Percentiles rank a stretch among this genome's conserved stretches.
phyloP scores from a whole-genome alignment of 805 yeast genomes.

The Candida nanaspora region DNA sequence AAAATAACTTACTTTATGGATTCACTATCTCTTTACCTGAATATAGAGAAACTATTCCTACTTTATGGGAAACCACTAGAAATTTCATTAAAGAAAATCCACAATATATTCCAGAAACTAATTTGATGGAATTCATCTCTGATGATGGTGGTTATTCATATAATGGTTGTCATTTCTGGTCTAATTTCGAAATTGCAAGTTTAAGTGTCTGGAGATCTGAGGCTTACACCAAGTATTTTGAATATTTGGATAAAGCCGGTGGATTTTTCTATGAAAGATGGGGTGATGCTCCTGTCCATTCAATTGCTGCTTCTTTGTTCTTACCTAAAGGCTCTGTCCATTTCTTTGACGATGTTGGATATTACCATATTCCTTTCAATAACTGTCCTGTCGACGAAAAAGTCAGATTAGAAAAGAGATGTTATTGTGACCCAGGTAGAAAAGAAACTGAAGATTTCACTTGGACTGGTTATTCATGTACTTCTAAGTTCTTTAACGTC shows the following conservation, averaged over 20 bases:
- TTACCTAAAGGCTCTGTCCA: slow-evolving; percentile 64
- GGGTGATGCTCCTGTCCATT: slow-evolving; percentile 94
- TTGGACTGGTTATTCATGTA: slow-evolving; percentile 69
- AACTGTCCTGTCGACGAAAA: slow-evolving; percentile 69
- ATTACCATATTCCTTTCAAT: slow-evolving; percentile 74
- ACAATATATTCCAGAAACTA: slow-evolving; percentile 49
- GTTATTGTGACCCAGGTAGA: slow-evolving; percentile 57
- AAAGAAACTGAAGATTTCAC: slow-evolving; percentile 55
- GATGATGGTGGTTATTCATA: slow-evolving; percentile 64
- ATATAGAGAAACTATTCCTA: slow-evolving; percentile 61
- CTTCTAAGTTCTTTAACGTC: slow-evolving; percentile 52
- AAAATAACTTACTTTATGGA: slow-evolving; percentile 65
- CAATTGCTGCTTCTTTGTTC: slow-evolving; percentile 78
- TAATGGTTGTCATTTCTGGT: slow-evolving; percentile 87
- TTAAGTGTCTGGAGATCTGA: slow-evolving; percentile 69
- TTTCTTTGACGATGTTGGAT: slow-evolving; percentile 80
- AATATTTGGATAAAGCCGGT: slow-evolving; percentile 69
- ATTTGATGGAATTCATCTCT: slow-evolving; percentile 63
- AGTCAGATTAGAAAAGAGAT: slow-evolving; percentile 51
- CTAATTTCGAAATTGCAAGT: slow-evolving; percentile 78
- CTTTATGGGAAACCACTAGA: slow-evolving; percentile 68
- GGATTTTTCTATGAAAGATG: slow-evolving; percentile 93
- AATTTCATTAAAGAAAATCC: slow-evolving; percentile 56
- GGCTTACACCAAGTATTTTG: slow-evolving; percentile 66
- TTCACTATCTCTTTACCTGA: slow-evolving; percentile 78